Base-by-base conservation (phyloP, 192 early-diverging fungal genomes). In the Linnemannia hyalina region DNA sequence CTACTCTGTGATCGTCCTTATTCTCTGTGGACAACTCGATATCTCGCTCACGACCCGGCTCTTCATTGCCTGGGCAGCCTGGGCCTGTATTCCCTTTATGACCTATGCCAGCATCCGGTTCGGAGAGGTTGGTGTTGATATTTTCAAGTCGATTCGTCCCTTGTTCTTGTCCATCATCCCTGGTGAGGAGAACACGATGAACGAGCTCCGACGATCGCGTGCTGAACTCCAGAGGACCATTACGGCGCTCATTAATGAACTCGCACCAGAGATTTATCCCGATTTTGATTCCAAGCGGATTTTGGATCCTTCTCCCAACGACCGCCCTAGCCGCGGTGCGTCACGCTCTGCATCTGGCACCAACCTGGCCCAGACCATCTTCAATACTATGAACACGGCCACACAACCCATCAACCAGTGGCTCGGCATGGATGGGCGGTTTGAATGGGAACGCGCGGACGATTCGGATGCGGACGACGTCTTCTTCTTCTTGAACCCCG, bases 131-230 rank as follows among this genome's bases (percentile, higher is more conserved):
- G 96, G 95, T 0, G 76, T 95, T 18, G 95, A 96, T 77, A 91
- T 96, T 68, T 93, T 94, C 78, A 94, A 92, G 88, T 96, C 97
- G 15, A 89, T 99, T 57, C 93, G 94, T 8, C 97, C 98, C 11
- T 89, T 98, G 38, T 96, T 95, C 73, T 80, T 99, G 63, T 93
- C 96, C 23, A 73, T 95, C 41, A 83, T 92, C 6, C 88, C 93
- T 80, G 88, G 89, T 79, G 77, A 82, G 85, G 76, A 92, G 88
- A 47, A 82, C 82, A 76, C 91, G 80, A 91, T 94, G 65, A 91
- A 88, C 73, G 93, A 92, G 74, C 91, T 99, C 60, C 92, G 95
- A 23, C 83, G 85, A 29, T 91, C 92, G 41, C 93, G 98, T 36
- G 89, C 93, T 42, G 90, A 95, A 60, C 91, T 99, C 2, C 93